Base-by-base conservation (phyloP, 2,329 filamentous ascomycete species). In the Dendrostoma leiphaemia region DNA sequence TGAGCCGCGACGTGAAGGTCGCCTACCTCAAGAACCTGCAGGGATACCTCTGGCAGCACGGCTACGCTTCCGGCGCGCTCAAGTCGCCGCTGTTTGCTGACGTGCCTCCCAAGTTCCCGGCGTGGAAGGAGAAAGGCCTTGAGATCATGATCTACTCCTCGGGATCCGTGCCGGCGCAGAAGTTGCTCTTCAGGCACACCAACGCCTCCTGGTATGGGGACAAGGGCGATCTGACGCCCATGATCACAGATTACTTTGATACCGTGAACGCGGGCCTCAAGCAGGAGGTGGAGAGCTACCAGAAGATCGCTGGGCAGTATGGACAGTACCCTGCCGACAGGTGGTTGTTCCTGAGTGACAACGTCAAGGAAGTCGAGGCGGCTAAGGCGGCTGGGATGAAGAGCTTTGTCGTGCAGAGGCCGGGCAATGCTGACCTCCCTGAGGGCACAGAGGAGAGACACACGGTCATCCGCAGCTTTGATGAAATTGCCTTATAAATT, bases 261-360 rank as follows among this genome's bases (percentile, higher is more conserved):
- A 93, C 89, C 3, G 82, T 89, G 55, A 93, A 90, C 67, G 89
- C 90, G 29, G 90, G 90, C 1, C 78, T 82, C 53, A 94, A 94
- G 75, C 82, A 79, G 43, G 82, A 90, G 62, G 67, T 71, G 35
- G 69, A 67, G 21, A 92, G 89, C 67, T 94, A 93, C 71, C 69
- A 72, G 61, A 82, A 75, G 62, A 91, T 92, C 61, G 75, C 81
- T 45, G 68, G 69, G 44, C 72, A 75, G 51, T 66, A 75, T 41
- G 67, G 81, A 15, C 71, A 76, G 31, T 72, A 77, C 53, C 62
- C 73, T 47, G 68, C 77, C 17, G 69, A 68, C 10, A 75, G 80
- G 53, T 89, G 89, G 75, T 74, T 91, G n/a, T 94, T 94, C 68
- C 73, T 93, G 57, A 93, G 88, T 64, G 90, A 94, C 71, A 91